A percentile compares a stretch with the other conserved stretches of the same genome.
phyloP scores from a whole-genome alignment of 83 land plant genomes.

The Picea abies region DNA sequence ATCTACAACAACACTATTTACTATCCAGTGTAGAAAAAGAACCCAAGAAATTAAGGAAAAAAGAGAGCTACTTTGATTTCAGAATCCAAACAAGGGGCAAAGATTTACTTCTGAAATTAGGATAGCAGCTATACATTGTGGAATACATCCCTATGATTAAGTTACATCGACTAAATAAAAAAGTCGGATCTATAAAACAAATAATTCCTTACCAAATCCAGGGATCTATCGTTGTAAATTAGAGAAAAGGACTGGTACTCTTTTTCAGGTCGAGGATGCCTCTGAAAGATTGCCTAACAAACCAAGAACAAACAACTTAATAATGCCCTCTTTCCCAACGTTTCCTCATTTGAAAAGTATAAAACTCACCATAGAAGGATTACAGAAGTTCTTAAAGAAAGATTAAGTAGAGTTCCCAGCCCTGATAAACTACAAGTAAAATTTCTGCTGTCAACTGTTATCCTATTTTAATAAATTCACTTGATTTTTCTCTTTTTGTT shows the following conservation, averaged over 20 bases:
- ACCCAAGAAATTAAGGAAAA: background rate
- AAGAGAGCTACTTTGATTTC: background rate
- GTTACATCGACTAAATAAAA: background rate
- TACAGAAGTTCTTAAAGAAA: too few species aligned
- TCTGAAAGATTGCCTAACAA: conserved; percentile 83
- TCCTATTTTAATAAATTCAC: too few species aligned
- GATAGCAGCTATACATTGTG: background rate
- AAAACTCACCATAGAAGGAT: too few species aligned
- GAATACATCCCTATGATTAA: background rate
- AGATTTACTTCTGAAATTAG: background rate
- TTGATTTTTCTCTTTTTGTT: too few species aligned
- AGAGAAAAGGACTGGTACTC: conserved; percentile 96
- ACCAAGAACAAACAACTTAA: too few species aligned
- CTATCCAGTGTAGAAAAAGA: background rate
- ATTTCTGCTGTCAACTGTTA: too few species aligned
- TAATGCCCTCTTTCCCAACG: too few species aligned
- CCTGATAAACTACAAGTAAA: too few species aligned
- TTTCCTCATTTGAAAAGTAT: too few species aligned
- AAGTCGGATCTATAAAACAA: background rate
- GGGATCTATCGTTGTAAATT: conserved; percentile 76
- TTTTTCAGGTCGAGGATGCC: conserved; percentile 95
- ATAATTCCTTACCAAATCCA: conserved; percentile 75
- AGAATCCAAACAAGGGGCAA: background rate
- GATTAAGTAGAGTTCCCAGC: too few species aligned
- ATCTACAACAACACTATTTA: background rate